A percentile compares a stretch with the other conserved stretches of the same genome.
Conservation (phyloP, 2,329 filamentous ascomycete species). For the Corinectria fuckeliana region DNA sequence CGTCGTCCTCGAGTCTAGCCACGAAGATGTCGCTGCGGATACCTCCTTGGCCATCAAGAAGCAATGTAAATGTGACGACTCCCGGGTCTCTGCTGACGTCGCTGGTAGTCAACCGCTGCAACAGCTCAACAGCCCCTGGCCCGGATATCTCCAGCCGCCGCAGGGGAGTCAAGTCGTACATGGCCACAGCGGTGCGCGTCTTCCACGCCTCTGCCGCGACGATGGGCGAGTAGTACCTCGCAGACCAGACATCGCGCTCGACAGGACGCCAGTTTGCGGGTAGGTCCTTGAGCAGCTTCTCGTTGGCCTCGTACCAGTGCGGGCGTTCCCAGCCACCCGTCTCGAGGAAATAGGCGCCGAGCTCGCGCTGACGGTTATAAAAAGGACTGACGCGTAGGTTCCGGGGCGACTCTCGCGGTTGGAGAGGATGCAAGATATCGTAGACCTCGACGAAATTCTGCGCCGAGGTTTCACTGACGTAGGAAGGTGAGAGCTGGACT, state of each 20-base stretch:
- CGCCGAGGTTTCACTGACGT: constrained; percentile 63
- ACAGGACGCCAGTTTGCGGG: constrained; percentile 61
- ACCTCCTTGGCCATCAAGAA: constrained; percentile 60
- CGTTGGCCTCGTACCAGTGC: constrained; percentile 67
- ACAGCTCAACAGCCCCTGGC: constrained; percentile 60
- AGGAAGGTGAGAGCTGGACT: constrained; percentile 61
- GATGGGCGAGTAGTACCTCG: constrained; percentile 63
- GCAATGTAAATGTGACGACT: constrained; percentile 61
- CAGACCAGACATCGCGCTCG: constrained; percentile 65
- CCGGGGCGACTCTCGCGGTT: constrained; percentile 62
- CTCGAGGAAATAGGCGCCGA: constrained; percentile 66
- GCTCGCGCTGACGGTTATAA: constrained; percentile 57
- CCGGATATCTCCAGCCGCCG: constrained; percentile 64
- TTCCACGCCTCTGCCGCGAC: constrained; percentile 69
- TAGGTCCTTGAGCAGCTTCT: constrained; percentile 55
- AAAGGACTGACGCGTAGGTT: constrained; percentile 67
- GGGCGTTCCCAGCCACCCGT: constrained; percentile 67
- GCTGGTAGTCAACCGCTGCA: constrained; percentile 60
- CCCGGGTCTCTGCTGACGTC: constrained; percentile 56
- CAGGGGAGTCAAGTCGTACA: constrained; percentile 69
- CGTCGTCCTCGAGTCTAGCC: constrained; percentile 54
- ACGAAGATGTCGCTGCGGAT: constrained; percentile 65
- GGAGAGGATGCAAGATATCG: constrained; percentile 67
- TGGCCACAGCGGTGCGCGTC: constrained; percentile 65
- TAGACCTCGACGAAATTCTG: constrained; percentile 71